phyloP scores from a whole-genome alignment of 345 rosid species.

The Populus davidiana region DNA sequence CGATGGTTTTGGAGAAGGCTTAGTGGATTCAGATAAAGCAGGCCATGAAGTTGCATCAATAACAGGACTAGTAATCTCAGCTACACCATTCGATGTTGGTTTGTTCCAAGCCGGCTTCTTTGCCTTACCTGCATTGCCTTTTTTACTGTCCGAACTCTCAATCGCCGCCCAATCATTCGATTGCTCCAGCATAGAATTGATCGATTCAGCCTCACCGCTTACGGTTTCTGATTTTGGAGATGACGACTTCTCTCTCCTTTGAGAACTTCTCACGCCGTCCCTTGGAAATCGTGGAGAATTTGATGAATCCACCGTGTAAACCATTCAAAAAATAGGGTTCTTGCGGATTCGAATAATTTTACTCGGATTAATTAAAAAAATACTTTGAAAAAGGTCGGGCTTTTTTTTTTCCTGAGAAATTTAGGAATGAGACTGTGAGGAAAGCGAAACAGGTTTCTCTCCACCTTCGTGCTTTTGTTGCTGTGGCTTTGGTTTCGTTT shows the following conservation, averaged over 20 bases:
- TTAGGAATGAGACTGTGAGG: too few species aligned
- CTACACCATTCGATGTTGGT: constrained; percentile 39
- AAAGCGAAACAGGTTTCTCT: too few species aligned
- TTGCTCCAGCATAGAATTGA: constrained; percentile 21
- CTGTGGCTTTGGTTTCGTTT: too few species aligned
- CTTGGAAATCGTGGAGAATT: constrained; percentile 26
- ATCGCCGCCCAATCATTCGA: constrained; percentile 13
- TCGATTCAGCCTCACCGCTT: constrained; percentile 38
- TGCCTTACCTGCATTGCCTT: constrained; percentile 35
- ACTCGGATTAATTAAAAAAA: too few species aligned
- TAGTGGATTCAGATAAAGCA: constrained; percentile 51
- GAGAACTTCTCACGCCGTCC: constrained; percentile 31
- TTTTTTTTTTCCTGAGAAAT: too few species aligned
- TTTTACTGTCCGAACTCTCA: constrained; percentile 29
- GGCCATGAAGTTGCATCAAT: constrained; percentile 69
- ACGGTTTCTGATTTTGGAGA: constrained; percentile 47
- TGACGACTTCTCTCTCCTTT: constrained; percentile 25
- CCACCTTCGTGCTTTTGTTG: too few species aligned
- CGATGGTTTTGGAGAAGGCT: constrained; percentile 39
- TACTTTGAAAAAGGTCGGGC: too few species aligned
- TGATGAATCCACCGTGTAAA: constrained; percentile 46
- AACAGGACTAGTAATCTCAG: constrained; percentile 36
- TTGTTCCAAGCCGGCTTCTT: constrained; percentile 59
- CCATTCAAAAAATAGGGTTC: constrained; percentile 21
- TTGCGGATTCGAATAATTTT: too few species aligned